Conservation (phyloP, 202 grass and related monocot species). For the Schoenoplectus tabernaemontani region DNA sequence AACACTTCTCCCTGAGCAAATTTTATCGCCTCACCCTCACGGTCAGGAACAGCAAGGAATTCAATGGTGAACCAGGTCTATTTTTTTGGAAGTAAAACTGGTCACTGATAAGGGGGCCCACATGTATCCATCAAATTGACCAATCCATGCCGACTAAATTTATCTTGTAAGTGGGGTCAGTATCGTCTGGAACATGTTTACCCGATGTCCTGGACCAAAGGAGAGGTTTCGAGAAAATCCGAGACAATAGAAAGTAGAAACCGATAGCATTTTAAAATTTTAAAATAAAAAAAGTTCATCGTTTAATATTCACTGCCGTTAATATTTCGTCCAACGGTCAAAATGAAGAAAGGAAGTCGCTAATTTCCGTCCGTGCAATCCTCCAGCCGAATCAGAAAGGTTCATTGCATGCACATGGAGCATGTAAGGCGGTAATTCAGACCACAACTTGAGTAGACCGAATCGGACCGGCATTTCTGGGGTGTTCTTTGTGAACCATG, state of each 20-base stretch:
- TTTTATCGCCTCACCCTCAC: slow-evolving; percentile 7
- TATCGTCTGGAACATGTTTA: background rate
- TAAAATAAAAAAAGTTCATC: background rate
- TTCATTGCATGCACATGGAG: background rate
- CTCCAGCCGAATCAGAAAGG: background rate
- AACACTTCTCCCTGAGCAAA: background rate
- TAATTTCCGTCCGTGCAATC: background rate
- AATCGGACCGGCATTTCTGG: background rate
- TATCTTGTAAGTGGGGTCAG: background rate
- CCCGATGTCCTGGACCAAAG: background rate
- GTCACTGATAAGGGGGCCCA: background rate
- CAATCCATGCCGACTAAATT: background rate
- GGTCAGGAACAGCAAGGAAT: background rate
- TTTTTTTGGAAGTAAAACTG: background rate
- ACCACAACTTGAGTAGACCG: background rate
- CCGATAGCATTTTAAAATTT: background rate
- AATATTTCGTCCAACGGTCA: background rate
- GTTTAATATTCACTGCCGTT: background rate
- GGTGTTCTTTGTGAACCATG: background rate
- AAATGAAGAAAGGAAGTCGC: background rate
- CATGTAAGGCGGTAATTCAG: background rate
- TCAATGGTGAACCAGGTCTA: background rate
- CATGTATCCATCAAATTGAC: background rate
- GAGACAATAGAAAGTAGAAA: background rate
- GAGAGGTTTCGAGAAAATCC: background rate